These are phyloP conservation scores for Populus alba DNA, from an alignment of 345 rosid genomes.

Conservation along the genomic window DNA sequence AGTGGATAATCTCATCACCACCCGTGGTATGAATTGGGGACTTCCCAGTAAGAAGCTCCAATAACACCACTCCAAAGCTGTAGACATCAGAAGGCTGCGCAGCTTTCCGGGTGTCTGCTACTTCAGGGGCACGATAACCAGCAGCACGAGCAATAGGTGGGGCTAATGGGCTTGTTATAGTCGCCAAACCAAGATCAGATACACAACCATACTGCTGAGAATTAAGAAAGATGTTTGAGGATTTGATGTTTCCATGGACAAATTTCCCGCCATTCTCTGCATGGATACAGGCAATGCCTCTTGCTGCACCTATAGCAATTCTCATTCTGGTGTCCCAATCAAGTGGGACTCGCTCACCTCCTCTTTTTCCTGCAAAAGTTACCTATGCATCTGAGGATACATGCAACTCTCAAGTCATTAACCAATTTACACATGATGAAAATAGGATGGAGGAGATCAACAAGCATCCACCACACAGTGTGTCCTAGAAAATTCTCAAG, in stretches of 20 bases:
- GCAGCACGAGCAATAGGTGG: slow-evolving; percentile 83
- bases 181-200: slow-evolving; percentile 78
- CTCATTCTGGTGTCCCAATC: slow-evolving; percentile 84
- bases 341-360: slow-evolving; percentile 59
- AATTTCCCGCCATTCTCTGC: slow-evolving; percentile 63
- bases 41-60: slow-evolving; percentile 90
- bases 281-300: slow-evolving; percentile 76
- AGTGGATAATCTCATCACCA: slow-evolving; percentile 82
- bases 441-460: not conserved
- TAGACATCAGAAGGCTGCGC: slow-evolving; percentile 83
- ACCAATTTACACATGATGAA: not conserved
- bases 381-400: slow-evolving; percentile 2
- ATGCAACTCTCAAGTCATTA: not conserved
- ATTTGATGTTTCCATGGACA: slow-evolving; percentile 88
- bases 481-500: not conserved
- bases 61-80: slow-evolving; percentile 93
- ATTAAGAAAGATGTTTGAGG: slow-evolving; percentile 87
- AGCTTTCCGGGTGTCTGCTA: slow-evolving; percentile 86
- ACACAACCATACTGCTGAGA: slow-evolving; percentile 58
- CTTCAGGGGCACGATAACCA: slow-evolving; percentile 94
- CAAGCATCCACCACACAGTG: not conserved
- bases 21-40: slow-evolving; percentile 80
- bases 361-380: slow-evolving; percentile 52
- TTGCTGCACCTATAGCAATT: slow-evolving; percentile 83
- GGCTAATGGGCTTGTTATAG: slow-evolving; percentile 72